Base-by-base conservation (phyloP, 2,329 filamentous ascomycete genomes). In the Aspergillus ustus region DNA sequence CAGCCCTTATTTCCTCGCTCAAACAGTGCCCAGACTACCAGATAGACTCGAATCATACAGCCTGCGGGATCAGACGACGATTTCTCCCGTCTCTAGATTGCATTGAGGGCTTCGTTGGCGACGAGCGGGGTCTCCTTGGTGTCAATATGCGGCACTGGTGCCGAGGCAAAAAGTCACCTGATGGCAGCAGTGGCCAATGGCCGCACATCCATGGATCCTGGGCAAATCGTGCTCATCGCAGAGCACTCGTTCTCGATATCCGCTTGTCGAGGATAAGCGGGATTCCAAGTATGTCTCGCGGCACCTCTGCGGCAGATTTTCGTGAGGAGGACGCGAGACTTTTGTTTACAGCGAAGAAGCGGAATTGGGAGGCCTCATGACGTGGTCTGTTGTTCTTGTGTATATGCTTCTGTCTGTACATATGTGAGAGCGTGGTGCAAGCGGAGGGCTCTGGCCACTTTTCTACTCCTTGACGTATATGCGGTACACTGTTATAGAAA, bases 21-120 rank as follows among this genome's bases (percentile, higher is more conserved):
- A 78, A 77, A 59, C 71, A 77, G 61, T 77, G 73, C 52, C 78
- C 79, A 2, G 75, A 77, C 37, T 80, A 80, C 62, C 76, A 80
- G 59, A 74, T 81, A 40, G 79, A 81, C 61, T 59, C 66, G 2
- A 75, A 76, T 57, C 79, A 81, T 55, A 67, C 68, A 2, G 76
- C 77, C 37, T 81, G 79, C 60, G 79, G 79, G 3, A 71, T 80
- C 15, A 68, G 77, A 20, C 78, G 77, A 28, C 74, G 77, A 7
- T 67, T 81, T 8, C 68, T 79, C 8, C 75, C 77, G 3, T 66
- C 76, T 2, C 66, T 81, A 5, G 76, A 78, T 43, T 73, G 71
- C 22, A 72, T 80, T 40, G 74, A 78, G 56, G 70, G 72, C 20
- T 78, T 77, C 59, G 66, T 76, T 3, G 67, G 70, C 25, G 73